phyloP scores from a whole-genome alignment of 2,329 filamentous ascomycete genomes.

The Phialophora macrospora region DNA sequence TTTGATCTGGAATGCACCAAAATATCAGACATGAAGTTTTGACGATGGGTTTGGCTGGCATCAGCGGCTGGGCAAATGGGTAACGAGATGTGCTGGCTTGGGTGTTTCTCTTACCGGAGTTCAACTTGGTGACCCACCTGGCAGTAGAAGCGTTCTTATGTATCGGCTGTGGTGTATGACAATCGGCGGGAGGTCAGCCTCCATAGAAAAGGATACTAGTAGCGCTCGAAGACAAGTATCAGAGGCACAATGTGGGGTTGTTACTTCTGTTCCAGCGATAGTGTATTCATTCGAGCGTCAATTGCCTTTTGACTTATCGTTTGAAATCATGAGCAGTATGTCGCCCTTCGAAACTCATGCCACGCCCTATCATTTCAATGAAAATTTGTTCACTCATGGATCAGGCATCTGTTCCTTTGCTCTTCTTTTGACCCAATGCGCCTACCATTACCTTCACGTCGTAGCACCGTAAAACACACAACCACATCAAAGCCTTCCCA shows the following conservation, averaged over 20 bases:
- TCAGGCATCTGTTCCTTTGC: background rate
- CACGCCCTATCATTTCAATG: background rate
- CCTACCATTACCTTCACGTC: background rate
- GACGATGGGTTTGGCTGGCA: constrained; percentile 25
- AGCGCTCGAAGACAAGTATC: background rate
- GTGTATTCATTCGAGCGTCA: background rate
- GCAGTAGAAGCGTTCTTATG: constrained; percentile 13
- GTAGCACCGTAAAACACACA: background rate
- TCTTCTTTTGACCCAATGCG: background rate
- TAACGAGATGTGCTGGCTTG: constrained; percentile 24
- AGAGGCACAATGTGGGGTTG: background rate
- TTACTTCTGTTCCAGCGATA: background rate
- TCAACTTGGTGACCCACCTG: constrained; percentile 9
- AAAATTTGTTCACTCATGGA: background rate
- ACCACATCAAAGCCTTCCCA: background rate
- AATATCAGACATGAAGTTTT: constrained; percentile 25
- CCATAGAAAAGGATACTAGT: background rate
- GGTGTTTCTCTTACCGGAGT: constrained; percentile 26
- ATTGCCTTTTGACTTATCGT: background rate
- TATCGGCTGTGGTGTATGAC: constrained; percentile 1
- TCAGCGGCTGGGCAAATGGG: constrained; percentile 25
- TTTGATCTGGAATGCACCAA: constrained; percentile 28
- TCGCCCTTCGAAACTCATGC: background rate
- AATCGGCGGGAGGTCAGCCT: background rate
- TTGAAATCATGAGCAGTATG: too few species aligned